Base-by-base conservation (phyloP, 805 yeast species). In the Candida incommunis region DNA sequence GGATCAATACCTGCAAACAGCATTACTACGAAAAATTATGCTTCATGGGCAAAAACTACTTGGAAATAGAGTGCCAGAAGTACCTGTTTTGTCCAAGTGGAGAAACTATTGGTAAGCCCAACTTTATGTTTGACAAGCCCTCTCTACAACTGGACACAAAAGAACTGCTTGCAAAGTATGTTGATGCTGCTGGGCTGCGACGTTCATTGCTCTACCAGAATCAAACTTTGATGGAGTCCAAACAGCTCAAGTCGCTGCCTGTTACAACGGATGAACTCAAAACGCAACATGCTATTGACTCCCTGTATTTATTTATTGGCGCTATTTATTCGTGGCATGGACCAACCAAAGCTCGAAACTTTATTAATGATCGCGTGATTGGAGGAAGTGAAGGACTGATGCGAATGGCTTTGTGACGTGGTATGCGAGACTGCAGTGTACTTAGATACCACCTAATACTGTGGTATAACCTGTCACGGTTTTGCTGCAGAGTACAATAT, bases 321-420 rank as follows among this genome's bases (percentile, higher is more conserved):
- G 37, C 37, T 31, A n/a, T 31, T 18, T 31, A 31, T 18, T 31
- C 37, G 7, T 31, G 37, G 37, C 37, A 31, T 18, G 37, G 37
- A 5, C 37, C 37, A 5, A n/a, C 37, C 37, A 31, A 31, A 16
- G 37, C 37, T 18, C 37, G n/a, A 18, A n/a, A 11, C 18, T 31
- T 31, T 31, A 18, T 31, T 11, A 9, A 7, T 31, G 37, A 31
- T 5, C 13, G 20, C 18, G 37, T 31, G 18, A 31, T 31, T 31
- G 20, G 20, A 5, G 37, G 37, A 5, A n/a, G 5, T 5, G 37
- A 31, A 7, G 37, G 37, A 11, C 37, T 31, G 5, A 31, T 31
- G 37, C 9, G 37, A 31, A 7, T 31, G 27, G 27, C 27, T 13
- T 13, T 25, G 27, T 25, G n/a, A n/a, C n/a, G n/a, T n/a, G n/a